Evolutionary conservation across 768 basidiomycete species (phyloP), one percentile per base, ranked within the genome.

Genomic region (Hygrocybe coccinea): DNA sequence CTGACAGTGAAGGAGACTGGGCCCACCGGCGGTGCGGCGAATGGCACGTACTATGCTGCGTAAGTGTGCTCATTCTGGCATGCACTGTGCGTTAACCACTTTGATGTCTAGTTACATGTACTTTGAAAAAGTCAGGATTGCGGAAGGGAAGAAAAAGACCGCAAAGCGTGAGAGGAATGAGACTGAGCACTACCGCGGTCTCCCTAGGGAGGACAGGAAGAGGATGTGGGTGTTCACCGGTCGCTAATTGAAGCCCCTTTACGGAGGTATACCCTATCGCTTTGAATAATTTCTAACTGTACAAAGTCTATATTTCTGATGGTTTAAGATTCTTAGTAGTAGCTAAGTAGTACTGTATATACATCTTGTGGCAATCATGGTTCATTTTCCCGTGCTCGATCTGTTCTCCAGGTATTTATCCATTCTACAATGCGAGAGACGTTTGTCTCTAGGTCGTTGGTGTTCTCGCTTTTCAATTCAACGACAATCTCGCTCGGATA

Each of bases 401-500:
- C 73, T 50, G 67, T 72, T 59, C 62, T 66, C 95, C 95, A 99
- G 25, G 74, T 70, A 48, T 76, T 75, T 52, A 95, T 88, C 97
- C 97, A 98, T 57, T 83, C 75, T n/a, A 89, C 81, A 45, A 98
- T 86, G 65, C 91, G 81, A 9, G 77, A 73, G n/a, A 98, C 83
- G 67, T 97, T 98, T 19, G 82, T 77, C 66, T 97, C 88, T 37
- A 98, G 74, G 62, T 98, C 87, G 38, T 86, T 86, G 49, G 79
- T 82, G 19, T 71, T 78, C 65, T 91, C 87, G 67, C 89, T 93
- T 56, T 79, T 71, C 22, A 98, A 75, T 64, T 91, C 91, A 15
- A 98, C 86, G 22, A 98, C 81, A 59, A 95, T 89, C 68, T 90
- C 86, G n/a, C 78, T 65, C 0, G 86, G 80, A 69, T 97, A 99